phyloP scores from a whole-genome alignment of 805 yeast genomes.

The Spathaspora arborariae region DNA sequence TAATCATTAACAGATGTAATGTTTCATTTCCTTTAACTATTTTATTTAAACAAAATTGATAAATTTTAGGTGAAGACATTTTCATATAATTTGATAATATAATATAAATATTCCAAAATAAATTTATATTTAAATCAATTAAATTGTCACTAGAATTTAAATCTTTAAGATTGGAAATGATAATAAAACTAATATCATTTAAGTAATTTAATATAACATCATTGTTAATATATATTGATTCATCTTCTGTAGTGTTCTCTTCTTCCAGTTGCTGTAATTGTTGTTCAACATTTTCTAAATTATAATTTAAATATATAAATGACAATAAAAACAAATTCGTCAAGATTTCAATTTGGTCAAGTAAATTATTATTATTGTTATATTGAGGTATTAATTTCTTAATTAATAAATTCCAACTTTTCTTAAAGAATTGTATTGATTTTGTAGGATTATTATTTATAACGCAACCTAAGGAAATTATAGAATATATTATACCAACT shows the following conservation, averaged over 20 bases:
- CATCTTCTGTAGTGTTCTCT: too few relatives aligned
- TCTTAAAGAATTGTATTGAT: constrained; percentile 37
- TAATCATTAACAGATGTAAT: constrained; percentile 17
- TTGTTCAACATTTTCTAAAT: constrained; percentile 19
- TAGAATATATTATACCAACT: constrained; percentile 37
- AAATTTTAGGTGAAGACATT: constrained; percentile 39
- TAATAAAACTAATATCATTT: constrained; percentile 43
- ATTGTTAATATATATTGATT: constrained; percentile 28
- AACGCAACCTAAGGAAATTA: constrained; percentile 43
- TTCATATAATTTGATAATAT: constrained; percentile 43
- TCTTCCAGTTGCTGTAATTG: constrained; percentile 6
- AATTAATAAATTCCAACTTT: constrained; percentile 43
- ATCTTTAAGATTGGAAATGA: constrained; percentile 32
- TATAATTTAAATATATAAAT: constrained; percentile 38
- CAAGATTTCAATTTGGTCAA: constrained; percentile 37
- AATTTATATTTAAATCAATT: constrained; percentile 26
- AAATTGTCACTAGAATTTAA: constrained; percentile 14
- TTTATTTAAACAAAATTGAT: constrained; percentile 17
- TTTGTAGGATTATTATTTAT: constrained; percentile 22
- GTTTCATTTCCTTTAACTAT: constrained; percentile 9
- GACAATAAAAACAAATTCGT: constrained; percentile 44
- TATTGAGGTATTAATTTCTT: constrained; percentile 31
- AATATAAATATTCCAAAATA: constrained; percentile 48
- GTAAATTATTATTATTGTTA: constrained; percentile 22
- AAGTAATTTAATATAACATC: constrained; percentile 48